Percentiles rank a stretch among this genome's conserved stretches.
These are phyloP conservation scores for Cladophialophora yegresii DNA, from an alignment of 2,329 filamentous ascomycete species.

Conservation along the genomic window DNA sequence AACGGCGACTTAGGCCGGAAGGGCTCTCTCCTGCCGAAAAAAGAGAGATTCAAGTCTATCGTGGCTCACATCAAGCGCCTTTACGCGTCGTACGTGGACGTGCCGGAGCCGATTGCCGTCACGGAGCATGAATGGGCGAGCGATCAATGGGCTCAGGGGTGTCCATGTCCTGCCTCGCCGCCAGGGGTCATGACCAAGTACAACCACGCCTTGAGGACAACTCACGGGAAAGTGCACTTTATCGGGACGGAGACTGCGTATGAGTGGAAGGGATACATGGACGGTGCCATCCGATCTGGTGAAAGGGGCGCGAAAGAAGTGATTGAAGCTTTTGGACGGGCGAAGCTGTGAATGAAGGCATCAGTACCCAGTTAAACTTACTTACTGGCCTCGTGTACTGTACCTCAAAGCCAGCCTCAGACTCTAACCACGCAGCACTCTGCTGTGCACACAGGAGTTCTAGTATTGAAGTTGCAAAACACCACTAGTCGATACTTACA, in stretches of 20 bases:
- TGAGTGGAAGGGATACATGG: slow-evolving; percentile 62
- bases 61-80: slow-evolving; percentile 27
- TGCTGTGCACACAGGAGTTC: too few species aligned
- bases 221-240: slow-evolving; percentile 53
- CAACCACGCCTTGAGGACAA: slow-evolving; percentile 40
- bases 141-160: slow-evolving; percentile 47
- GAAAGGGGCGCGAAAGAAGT: slow-evolving; percentile 48
- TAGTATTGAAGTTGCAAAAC: too few species aligned
- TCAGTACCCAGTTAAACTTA: background rate
- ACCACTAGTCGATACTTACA: too few species aligned
- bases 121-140: slow-evolving; percentile 40
- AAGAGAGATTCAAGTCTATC: slow-evolving; percentile 24
- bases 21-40: slow-evolving; percentile 24
- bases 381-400: background rate
- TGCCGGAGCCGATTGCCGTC: slow-evolving; percentile 25
- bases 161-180: slow-evolving; percentile 44
- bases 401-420: background rate
- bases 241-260: slow-evolving; percentile 57
- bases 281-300: slow-evolving; percentile 57
- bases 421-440: too few species aligned
- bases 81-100: slow-evolving; percentile 25
- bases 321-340: slow-evolving; percentile 45
- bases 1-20: slow-evolving; percentile 27
- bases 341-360: slow-evolving; percentile 23
- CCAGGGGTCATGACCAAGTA: slow-evolving; percentile 45